phyloP scores from a whole-genome alignment of 129 eudicot genomes.

The Helianthus tuberosus region DNA sequence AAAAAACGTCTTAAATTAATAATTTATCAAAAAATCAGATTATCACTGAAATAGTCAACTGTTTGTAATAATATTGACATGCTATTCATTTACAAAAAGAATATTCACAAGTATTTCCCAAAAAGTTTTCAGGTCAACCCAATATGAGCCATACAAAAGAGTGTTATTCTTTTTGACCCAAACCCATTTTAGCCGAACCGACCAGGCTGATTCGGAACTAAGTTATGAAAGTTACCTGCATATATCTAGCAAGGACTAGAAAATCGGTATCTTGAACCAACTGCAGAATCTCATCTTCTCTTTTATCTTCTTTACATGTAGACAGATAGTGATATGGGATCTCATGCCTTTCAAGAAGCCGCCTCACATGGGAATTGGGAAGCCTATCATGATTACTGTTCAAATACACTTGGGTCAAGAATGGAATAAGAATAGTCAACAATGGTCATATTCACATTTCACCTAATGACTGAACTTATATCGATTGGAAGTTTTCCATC shows the following conservation, averaged over 20 bases:
- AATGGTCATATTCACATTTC: slow-evolving; percentile 45
- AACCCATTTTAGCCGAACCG: neutral
- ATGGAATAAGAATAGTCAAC: slow-evolving; percentile 10
- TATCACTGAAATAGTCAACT: neutral
- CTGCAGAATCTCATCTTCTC: slow-evolving; percentile 70
- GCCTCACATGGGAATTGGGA: slow-evolving; percentile 77
- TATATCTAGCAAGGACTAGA: slow-evolving; percentile 94
- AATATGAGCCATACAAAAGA: neutral
- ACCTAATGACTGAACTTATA: slow-evolving; percentile 80
- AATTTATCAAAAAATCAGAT: neutral
- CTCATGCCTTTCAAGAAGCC: slow-evolving; percentile 78
- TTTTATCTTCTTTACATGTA: slow-evolving; percentile 45
- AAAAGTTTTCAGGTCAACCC: neutral
- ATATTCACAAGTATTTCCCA: neutral
- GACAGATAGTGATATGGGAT: slow-evolving; percentile 73
- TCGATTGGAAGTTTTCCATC: slow-evolving; percentile 84
- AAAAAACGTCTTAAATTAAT: neutral
- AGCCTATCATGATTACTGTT: slow-evolving; percentile 86
- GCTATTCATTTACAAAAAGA: neutral
- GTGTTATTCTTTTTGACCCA: neutral
- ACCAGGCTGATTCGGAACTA: neutral
- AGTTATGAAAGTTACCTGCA: slow-evolving; percentile 71
- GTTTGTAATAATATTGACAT: neutral
- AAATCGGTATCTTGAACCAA: slow-evolving; percentile 89
- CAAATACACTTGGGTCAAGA: slow-evolving; percentile 16